Conservation (phyloP, 345 rosid species). For the Eucalyptus dawsonii region DNA sequence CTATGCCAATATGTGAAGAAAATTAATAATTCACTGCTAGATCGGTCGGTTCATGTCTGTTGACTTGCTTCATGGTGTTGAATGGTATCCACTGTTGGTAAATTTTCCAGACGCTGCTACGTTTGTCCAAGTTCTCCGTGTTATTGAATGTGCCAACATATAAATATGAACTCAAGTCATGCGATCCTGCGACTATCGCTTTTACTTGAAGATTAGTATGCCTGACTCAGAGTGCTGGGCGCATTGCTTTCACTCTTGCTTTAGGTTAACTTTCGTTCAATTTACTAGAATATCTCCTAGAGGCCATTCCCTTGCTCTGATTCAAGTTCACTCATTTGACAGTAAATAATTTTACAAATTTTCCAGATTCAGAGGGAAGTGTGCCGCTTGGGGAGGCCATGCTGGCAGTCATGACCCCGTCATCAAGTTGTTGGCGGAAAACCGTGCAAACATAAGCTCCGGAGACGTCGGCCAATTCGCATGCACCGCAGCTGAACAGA, state of each 20-base stretch:
- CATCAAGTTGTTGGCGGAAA: slow-evolving; percentile 25
- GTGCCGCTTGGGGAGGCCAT: slow-evolving; percentile 83
- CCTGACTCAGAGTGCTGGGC: not conserved
- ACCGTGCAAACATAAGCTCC: slow-evolving; percentile 22
- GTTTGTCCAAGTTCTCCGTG: not conserved
- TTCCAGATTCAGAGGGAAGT: slow-evolving; percentile 56
- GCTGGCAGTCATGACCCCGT: slow-evolving; percentile 41
- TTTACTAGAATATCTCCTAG: not conserved
- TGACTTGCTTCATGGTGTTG: not conserved
- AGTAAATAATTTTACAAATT: not conserved
- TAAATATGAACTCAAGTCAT: not conserved
- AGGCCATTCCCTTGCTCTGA: not conserved
- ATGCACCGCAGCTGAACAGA: slow-evolving; percentile 59
- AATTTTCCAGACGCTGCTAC: not conserved
- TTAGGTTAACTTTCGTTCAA: not conserved
- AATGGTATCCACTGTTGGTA: not conserved
- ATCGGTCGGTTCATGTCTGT: not conserved
- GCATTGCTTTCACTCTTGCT: not conserved
- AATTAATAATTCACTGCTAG: not conserved
- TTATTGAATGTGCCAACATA: not conserved
- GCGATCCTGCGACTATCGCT: not conserved
- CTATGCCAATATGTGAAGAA: not conserved
- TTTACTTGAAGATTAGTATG: not conserved
- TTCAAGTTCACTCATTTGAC: not conserved
- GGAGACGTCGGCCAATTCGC: slow-evolving; percentile 80